Percentiles rank a stretch among this genome's conserved stretches.
Conservation (phyloP, 371 early-diverging fungal species). For the Mortierella sp. region DNA sequence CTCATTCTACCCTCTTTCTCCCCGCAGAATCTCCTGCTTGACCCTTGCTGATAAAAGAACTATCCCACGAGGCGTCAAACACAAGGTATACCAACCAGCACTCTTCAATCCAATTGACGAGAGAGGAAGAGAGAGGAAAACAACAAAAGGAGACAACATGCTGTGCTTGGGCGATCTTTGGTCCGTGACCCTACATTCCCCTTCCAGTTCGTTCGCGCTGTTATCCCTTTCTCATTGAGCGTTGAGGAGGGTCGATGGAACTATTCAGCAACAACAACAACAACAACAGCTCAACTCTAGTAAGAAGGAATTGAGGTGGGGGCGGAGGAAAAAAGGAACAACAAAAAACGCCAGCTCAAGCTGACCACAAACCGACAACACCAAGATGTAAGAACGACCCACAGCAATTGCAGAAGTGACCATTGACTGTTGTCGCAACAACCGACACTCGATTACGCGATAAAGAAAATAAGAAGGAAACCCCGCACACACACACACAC, state of each 20-base stretch:
- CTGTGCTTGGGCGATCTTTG: constrained; percentile 13
- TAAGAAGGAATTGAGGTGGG: background rate
- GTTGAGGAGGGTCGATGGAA: background rate
- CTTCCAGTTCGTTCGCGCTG: constrained; percentile 1
- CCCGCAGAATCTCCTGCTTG: background rate
- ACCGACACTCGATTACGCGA: background rate
- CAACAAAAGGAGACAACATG: background rate
- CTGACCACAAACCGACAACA: background rate
- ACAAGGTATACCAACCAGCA: background rate
- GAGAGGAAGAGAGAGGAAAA: background rate
- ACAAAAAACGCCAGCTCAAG: background rate
- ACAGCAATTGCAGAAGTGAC: constrained; percentile 5
- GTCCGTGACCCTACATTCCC: background rate
- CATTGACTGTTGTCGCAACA: background rate
- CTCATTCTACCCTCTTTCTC: background rate
- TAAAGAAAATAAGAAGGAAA: background rate
- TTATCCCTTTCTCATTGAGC: background rate
- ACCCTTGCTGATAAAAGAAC: background rate
- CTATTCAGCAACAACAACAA: background rate
- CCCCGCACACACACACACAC: background rate
- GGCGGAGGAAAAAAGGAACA: background rate
- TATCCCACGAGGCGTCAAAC: constrained; percentile 3
- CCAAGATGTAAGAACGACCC: background rate
- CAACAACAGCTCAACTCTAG: no score
- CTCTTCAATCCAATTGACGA: background rate